phyloP scores from a whole-genome alignment of 345 rosid species.

The Populus tremula region DNA sequence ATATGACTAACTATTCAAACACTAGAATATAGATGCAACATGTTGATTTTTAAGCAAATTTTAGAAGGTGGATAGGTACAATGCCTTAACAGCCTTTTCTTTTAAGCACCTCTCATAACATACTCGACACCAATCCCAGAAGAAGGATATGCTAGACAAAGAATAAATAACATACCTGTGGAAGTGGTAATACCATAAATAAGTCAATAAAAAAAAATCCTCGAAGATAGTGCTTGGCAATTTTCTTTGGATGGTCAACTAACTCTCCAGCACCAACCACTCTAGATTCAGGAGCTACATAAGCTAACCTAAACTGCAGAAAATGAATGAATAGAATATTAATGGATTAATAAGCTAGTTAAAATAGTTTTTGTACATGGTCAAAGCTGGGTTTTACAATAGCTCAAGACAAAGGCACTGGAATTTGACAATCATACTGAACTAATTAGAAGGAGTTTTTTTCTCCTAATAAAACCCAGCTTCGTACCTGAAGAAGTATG shows the following conservation, averaged over 20 bases:
- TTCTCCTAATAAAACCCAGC: too few species aligned
- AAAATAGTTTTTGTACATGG: background rate
- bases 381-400: background rate
- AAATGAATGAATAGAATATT: slow-evolving; percentile 4
- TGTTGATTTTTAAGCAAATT: background rate
- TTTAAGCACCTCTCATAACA: too few species aligned
- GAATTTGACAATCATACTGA: background rate
- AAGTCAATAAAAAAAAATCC: slow-evolving; percentile 59
- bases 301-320: slow-evolving; percentile 84
- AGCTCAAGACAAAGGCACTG: background rate
- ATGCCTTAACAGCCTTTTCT: too few species aligned
- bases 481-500: slow-evolving; percentile 78
- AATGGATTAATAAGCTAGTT: background rate
- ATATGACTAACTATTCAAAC: background rate
- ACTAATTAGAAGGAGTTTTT: background rate
- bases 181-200: slow-evolving; percentile 66
- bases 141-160: too few species aligned
- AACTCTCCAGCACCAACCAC: slow-evolving; percentile 87
- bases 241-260: slow-evolving; percentile 76
- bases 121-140: too few species aligned
- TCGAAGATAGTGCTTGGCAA: slow-evolving; percentile 54
- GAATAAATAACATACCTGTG: slow-evolving; percentile 56
- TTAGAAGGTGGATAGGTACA: background rate
- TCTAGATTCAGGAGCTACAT: slow-evolving; percentile 74
- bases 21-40: background rate